Evolutionary conservation across 352 stramenopile genomes (phyloP), one percentile per base, ranked within the genome.

Genomic region (Globisporangium spiculum): DNA sequence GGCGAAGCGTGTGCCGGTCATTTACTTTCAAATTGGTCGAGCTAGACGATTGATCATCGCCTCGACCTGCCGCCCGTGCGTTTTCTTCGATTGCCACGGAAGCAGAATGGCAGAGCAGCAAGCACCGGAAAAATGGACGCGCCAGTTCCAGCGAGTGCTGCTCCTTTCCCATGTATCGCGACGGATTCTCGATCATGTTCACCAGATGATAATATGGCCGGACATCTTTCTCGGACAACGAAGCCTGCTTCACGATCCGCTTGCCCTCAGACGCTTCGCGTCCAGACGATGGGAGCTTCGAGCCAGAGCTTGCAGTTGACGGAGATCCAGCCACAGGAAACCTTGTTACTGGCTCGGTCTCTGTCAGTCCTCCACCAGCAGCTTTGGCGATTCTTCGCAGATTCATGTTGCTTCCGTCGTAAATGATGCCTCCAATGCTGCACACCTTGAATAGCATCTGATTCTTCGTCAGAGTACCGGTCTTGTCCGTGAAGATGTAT

Each of bases 401-500:
- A 20, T 77, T 78, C 86, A 93, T 93, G 24, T 69, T 81, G 0
- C 73, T 82, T 4, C 83, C 83, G 44, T 96, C 94, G 60, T 96
- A 99, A 54, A 97, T 92, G 32, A 94, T 83, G 14, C 94, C 94
- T 24, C 85, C 89, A 32, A 99, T 95, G 41, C 86, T 93, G 69
- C 94, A 98, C 10, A 94, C 82, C 67, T 97, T 96, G 71, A 99
- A 98, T 24, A 98, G 79, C 98, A 99, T 99, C 63, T 99, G 90
- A 71, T 99, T 99, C 62, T 97, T 97, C 2, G 98, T 99, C 20
- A 99, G 76, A 4, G 98, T 99, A 8, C 98, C 98, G 1, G 98
- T 99, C 75, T 99, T 99, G 75, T 99, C 98, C 20, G 87, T 98
- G 77, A 99, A 99, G 14, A 99, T 96, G 77, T 99, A 99, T 68